phyloP scores from a whole-genome alignment of 352 stramenopile genomes.

The Thalassiosira mediterranea region DNA sequence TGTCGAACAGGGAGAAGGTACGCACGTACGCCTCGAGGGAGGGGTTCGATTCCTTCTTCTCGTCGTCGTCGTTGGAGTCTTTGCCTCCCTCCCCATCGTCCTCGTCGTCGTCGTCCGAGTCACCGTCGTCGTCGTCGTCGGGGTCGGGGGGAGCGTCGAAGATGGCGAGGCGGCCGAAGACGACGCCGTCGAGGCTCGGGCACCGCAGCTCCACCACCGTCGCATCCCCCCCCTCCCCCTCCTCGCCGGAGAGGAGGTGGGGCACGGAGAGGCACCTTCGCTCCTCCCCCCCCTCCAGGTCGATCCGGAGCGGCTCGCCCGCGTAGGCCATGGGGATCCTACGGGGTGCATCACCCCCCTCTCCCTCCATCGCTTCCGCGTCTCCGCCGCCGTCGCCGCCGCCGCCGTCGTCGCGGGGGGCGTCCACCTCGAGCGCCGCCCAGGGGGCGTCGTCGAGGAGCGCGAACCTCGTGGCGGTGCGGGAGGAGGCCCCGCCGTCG shows the following conservation, averaged over 20 bases:
- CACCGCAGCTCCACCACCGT: constrained; percentile 33
- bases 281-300: constrained; percentile 36
- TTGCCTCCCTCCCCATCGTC: constrained; percentile 61
- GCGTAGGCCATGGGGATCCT: constrained; percentile 29
- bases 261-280: constrained; percentile 39
- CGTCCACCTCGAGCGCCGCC: constrained; percentile 48
- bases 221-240: background rate
- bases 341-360: constrained; percentile 7
- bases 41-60: constrained; percentile 54
- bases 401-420: too few relatives aligned
- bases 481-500: constrained; percentile 13
- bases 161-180: constrained; percentile 78
- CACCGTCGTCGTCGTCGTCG: constrained; percentile 43
- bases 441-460: constrained; percentile 68
- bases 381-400: background rate
- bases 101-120: constrained; percentile 56
- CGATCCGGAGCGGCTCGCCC: constrained; percentile 36
- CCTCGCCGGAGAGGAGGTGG: constrained; percentile 32
- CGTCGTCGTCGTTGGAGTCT: constrained; percentile 36
- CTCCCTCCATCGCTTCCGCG: constrained; percentile 9
- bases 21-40: constrained; percentile 63
- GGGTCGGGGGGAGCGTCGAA: constrained; percentile 66
- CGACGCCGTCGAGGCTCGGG: constrained; percentile 51
- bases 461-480: constrained; percentile 44
- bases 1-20: constrained; percentile 66